Evolutionary conservation across 2,329 filamentous ascomycete species (phyloP).

Genomic region (Colletotrichum zoysiae): DNA sequence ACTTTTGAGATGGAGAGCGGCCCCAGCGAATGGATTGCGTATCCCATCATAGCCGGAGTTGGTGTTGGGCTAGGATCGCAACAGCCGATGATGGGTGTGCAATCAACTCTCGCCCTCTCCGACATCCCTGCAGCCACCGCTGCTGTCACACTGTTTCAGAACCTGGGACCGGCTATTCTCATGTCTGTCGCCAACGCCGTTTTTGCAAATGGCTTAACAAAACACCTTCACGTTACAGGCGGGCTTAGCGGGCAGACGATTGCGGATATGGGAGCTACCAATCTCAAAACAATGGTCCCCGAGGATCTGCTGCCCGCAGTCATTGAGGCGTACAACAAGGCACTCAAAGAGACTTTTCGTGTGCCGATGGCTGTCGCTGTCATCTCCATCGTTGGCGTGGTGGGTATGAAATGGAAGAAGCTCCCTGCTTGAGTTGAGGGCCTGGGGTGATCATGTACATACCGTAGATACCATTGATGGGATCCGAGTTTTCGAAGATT

Average conservation of each 20-base stretch:
- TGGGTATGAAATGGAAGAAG: constrained; percentile 39
- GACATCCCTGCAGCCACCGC: constrained; percentile 38
- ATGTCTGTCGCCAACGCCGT: constrained; percentile 38
- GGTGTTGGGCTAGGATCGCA: constrained; percentile 47
- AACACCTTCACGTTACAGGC: constrained; percentile 49
- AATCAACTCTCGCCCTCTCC: constrained; percentile 43
- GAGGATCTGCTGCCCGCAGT: constrained; percentile 63
- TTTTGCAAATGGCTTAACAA: constrained; percentile 38
- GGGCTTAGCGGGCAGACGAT: constrained; percentile 45
- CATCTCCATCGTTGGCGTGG: constrained; percentile 23
- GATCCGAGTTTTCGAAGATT: neutral
- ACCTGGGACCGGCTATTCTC: constrained; percentile 34
- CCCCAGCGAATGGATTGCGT: constrained; percentile 43
- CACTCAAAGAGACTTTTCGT: constrained; percentile 72
- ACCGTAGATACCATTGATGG: neutral
- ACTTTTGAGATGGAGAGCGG: constrained; percentile 20
- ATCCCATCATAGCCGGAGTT: constrained; percentile 45
- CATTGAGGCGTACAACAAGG: constrained; percentile 71
- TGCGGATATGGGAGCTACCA: constrained; percentile 63
- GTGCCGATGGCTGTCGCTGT: constrained; percentile 60
- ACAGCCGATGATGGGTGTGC: constrained; percentile 46
- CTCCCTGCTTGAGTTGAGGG: constrained; percentile 10
- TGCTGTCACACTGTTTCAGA: constrained; percentile 36
- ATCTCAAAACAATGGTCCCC: constrained; percentile 65
- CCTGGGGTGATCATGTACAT: no score